Percentiles rank a stretch among this genome's conserved stretches.
Conservation (phyloP, 768 basidiomycete genomes). For the Boletus pseudo-olivaceus region DNA sequence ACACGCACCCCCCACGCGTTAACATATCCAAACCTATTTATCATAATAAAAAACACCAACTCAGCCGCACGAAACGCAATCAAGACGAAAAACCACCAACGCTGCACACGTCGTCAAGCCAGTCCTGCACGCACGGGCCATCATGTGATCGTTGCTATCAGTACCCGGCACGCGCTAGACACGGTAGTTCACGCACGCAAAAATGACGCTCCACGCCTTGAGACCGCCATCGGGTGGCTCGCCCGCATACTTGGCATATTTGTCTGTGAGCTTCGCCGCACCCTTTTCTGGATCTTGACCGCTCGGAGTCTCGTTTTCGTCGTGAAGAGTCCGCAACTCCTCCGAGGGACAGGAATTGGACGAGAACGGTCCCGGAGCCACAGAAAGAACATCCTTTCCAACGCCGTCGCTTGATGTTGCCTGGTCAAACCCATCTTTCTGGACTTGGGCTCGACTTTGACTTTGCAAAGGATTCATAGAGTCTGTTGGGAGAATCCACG, state of each 20-base stretch:
- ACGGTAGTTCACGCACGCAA: conserved; percentile 18
- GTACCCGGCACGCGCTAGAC: no score
- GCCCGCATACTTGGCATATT: conserved; percentile 17
- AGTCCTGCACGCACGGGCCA: conserved; percentile 7
- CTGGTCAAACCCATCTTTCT: neutral
- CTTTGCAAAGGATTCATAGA: conserved; percentile 1
- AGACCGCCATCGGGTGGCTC: conserved; percentile 30
- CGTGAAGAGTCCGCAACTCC: conserved; percentile 13
- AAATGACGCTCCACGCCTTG: conserved; percentile 30
- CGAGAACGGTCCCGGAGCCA: neutral
- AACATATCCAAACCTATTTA: conserved; percentile 58
- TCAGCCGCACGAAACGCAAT: neutral
- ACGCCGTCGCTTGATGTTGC: neutral
- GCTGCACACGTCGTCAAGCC: conserved; percentile 37
- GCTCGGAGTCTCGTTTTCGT: neutral
- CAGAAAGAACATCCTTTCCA: no score
- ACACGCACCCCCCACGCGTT: conserved; percentile 71
- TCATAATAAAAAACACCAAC: neutral
- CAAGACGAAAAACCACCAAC: conserved; percentile 22
- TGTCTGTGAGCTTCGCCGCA: neutral
- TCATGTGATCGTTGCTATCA: neutral
- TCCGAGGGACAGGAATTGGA: neutral
- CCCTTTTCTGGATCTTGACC: conserved; percentile 9
- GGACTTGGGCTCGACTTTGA: neutral
- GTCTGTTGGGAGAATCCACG: neutral